Conservation (phyloP, 2,329 filamentous ascomycete species). For the Curvularia eragrostidis region DNA sequence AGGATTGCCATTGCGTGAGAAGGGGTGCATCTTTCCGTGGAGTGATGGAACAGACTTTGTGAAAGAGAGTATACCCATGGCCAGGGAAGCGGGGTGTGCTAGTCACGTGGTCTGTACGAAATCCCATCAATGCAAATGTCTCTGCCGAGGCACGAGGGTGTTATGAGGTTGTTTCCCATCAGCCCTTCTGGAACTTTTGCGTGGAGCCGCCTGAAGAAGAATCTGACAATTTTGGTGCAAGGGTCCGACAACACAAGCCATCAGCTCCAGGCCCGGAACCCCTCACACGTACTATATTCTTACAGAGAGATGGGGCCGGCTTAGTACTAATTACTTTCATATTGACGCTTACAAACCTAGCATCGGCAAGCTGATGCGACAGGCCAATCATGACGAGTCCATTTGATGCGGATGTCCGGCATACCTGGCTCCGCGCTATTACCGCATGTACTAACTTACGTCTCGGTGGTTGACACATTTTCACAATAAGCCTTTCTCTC, state of each 20-base stretch:
- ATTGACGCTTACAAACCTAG: constrained; percentile 25
- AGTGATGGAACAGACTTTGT: not conserved
- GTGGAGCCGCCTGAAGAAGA: not conserved
- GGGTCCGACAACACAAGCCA: not conserved
- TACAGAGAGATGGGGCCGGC: constrained; percentile 17
- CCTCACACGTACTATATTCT: constrained; percentile 17
- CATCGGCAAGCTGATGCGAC: constrained; percentile 21
- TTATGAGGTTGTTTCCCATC: not conserved
- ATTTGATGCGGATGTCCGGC: constrained; percentile 39
- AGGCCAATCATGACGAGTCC: constrained; percentile 31
- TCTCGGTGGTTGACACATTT: constrained; percentile 22
- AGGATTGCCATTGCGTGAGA: not conserved
- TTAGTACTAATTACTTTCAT: constrained; percentile 17
- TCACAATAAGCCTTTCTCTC: constrained; percentile 11
- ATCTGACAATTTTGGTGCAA: not conserved
- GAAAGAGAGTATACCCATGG: constrained; percentile 2
- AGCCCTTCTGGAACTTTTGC: not conserved
- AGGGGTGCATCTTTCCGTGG: not conserved
- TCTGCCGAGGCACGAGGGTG: constrained; percentile 2
- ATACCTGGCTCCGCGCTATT: constrained; percentile 29
- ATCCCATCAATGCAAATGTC: not conserved
- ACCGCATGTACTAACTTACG: constrained; percentile 16
- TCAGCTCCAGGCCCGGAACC: constrained; percentile 12
- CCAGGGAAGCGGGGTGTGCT: constrained; percentile 8
- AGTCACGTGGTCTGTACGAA: constrained; percentile 1